Evolutionary conservation across 2,329 filamentous ascomycete genomes (phyloP), one percentile per base, ranked within the genome.

Genomic region (Diaporthe velutina): DNA sequence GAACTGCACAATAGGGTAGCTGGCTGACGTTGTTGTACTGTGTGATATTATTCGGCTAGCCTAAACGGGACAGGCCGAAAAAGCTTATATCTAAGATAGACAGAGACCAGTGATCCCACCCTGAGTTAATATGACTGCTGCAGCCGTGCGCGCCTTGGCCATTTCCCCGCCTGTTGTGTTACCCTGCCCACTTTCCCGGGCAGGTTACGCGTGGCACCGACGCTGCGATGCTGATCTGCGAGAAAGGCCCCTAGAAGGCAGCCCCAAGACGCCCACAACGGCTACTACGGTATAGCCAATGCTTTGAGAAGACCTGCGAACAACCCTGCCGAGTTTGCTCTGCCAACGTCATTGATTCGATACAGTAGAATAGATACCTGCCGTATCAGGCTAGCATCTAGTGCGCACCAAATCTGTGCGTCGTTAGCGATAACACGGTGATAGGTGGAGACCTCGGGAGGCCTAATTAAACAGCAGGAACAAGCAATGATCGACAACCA

Each of bases 401-500:
- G 8, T 28, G 64, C 64, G 22, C 12, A 67, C 45, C 30, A 30
- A 67, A 40, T 67, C 42, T 25, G 30, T 45, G 42, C 30, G 13
- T 52, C 17, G 19, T 67, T 52, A 25, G 28, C 30, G 28, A 67
- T 67, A 45, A 35, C 12, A 66, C 61, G 42, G 61, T 66, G 25
- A 50, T 35, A 38, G 25, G 45, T 52, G 61, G 61, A 50, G 45
- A 67, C 13, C 30, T 52, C 30, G 58, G 38, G 38, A 45, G 58
- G 40, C 28, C 60, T 15, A 64, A 67, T 67, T 40, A 67, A 52
- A 28, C 30, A 1, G 4, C 8, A 19, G 25, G 38, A 52, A 17
- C 33, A 52, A 52, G 64, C 45, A 52, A 38, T 67, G 64, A 67
- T 67, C 64, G 64, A 40, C 61, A 67, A 38, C 7, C 30, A 40